Percentiles rank a stretch among this genome's conserved stretches.
phyloP scores from a whole-genome alignment of 768 basidiomycete species.

The Lyophyllum atratum region DNA sequence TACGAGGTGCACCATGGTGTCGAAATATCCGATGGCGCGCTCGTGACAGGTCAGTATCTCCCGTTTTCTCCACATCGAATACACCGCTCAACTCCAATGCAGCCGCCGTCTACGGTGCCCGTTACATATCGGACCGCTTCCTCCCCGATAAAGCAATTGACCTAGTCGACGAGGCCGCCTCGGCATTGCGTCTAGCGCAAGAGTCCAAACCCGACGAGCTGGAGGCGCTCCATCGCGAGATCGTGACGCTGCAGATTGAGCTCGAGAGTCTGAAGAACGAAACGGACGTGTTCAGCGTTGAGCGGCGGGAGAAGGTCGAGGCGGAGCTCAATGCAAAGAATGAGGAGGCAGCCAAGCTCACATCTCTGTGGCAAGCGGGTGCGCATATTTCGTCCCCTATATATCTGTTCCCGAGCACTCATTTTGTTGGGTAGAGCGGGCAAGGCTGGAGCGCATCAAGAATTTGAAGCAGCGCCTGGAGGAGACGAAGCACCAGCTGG shows the following conservation, averaged over 20 bases:
- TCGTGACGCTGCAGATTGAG: constrained; percentile 88
- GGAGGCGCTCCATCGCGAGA: constrained; percentile 79
- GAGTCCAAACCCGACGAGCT: constrained; percentile 87
- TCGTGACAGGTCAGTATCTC: constrained; percentile 70
- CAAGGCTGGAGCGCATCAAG: constrained; percentile 69
- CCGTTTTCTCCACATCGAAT: not conserved
- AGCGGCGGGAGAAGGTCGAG: constrained; percentile 70
- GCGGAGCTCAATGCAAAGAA: constrained; percentile 59
- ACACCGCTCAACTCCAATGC: not conserved
- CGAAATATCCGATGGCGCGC: constrained; percentile 83
- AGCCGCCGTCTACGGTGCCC: constrained; percentile 84
- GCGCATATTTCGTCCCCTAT: constrained; percentile 13
- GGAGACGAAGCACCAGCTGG: constrained; percentile 81
- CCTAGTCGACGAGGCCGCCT: constrained; percentile 91
- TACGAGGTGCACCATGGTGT: constrained; percentile 96
- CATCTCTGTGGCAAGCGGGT: constrained; percentile 76
- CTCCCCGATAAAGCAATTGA: constrained; percentile 93
- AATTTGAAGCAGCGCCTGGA: constrained; percentile 75
- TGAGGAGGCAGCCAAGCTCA: constrained; percentile 60
- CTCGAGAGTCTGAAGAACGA: constrained; percentile 89
- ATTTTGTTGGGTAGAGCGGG: constrained; percentile 51
- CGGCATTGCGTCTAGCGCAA: constrained; percentile 83
- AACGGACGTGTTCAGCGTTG: constrained; percentile 79
- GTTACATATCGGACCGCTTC: constrained; percentile 86
- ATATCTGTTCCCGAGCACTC: not conserved